phyloP scores from a whole-genome alignment of 805 yeast genomes.

The Tetrapisispora taiwanensis region DNA sequence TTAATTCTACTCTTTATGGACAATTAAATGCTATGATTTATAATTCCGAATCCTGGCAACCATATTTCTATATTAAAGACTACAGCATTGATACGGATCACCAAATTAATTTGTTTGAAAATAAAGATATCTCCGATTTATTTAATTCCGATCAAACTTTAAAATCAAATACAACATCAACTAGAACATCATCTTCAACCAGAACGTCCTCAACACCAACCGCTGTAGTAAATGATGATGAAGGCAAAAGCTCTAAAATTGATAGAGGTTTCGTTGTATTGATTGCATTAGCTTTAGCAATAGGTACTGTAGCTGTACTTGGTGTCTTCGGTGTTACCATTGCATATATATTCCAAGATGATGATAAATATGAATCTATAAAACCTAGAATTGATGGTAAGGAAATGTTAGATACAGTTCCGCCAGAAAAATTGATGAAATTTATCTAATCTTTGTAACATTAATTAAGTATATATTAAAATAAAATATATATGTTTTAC shows the following conservation, averaged over 20 bases:
- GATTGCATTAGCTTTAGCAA: constrained; percentile 55
- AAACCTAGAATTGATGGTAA: constrained; percentile 49
- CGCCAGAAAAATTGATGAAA: constrained; percentile 45
- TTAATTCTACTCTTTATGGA: constrained; percentile 29
- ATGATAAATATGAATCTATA: constrained; percentile 35
- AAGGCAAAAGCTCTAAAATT: constrained; percentile 11
- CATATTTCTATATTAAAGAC: constrained; percentile 23
- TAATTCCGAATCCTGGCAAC: constrained; percentile 19
- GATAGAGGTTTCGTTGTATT: constrained; percentile 57
- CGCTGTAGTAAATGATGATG: constrained; percentile 2
- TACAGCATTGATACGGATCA: constrained; percentile 16
- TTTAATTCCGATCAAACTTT: constrained; percentile 21
- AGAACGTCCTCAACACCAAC: constrained; percentile 14
- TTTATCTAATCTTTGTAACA: constrained; percentile 18
- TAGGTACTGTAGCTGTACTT: constrained; percentile 37
- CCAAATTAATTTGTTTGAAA: constrained; percentile 20
- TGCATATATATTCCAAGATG: constrained; percentile 29
- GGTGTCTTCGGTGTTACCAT: constrained; percentile 34
- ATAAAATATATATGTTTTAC: neutral
- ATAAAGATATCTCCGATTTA: constrained; percentile 31
- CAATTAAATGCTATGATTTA: constrained; percentile 17
- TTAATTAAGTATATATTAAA: constrained; percentile 2
- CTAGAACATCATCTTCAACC: constrained; percentile 11
- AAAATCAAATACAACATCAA: constrained; percentile 8
- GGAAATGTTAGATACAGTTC: constrained; percentile 52